Evolutionary conservation across 1,284 basidiomycete species (phyloP).

Genomic region (Sutorius eximius): DNA sequence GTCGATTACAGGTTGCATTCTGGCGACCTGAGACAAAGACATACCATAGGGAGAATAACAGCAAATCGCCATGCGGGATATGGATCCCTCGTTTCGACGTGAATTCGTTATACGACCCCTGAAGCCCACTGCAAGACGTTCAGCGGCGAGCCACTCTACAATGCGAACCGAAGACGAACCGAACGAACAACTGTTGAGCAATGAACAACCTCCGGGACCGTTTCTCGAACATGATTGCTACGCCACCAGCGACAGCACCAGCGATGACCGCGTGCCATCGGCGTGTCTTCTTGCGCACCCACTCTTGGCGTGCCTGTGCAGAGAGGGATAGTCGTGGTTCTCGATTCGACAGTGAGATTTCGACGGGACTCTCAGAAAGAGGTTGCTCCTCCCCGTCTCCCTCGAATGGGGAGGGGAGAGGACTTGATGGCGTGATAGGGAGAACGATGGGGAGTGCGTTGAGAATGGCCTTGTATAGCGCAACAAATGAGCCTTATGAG

Average conservation of each 20-base stretch:
- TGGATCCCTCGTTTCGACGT: conserved; percentile 64
- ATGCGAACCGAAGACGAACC: conserved; percentile 40
- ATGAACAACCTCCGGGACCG: conserved; percentile 68
- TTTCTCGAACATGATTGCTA: conserved; percentile 86
- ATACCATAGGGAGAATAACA: conserved; percentile 82
- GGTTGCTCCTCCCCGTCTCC: conserved; percentile 33
- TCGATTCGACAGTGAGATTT: conserved; percentile 32
- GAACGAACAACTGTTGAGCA: conserved; percentile 90
- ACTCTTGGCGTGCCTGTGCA: conserved; percentile 59
- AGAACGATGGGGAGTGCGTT: conserved; percentile 82
- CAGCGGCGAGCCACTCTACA: background rate
- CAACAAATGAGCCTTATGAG: conserved; percentile 68
- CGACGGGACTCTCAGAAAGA: conserved; percentile 29
- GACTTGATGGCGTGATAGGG: conserved; percentile 41
- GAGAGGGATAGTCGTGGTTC: conserved; percentile 58
- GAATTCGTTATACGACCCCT: conserved; percentile 80
- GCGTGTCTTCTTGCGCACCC: conserved; percentile 64
- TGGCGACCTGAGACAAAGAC: conserved; percentile 14
- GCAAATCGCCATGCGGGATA: conserved; percentile 83
- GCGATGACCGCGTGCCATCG: conserved; percentile 90
- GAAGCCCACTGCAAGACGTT: conserved; percentile 62
- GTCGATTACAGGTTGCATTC: conserved; percentile 1
- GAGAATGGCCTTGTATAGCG: conserved; percentile 79
- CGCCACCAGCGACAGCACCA: conserved; percentile 77
- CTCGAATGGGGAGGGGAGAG: conserved; percentile 40